phyloP scores from a whole-genome alignment of 768 basidiomycete genomes.

The Hygrocybe punicea region DNA sequence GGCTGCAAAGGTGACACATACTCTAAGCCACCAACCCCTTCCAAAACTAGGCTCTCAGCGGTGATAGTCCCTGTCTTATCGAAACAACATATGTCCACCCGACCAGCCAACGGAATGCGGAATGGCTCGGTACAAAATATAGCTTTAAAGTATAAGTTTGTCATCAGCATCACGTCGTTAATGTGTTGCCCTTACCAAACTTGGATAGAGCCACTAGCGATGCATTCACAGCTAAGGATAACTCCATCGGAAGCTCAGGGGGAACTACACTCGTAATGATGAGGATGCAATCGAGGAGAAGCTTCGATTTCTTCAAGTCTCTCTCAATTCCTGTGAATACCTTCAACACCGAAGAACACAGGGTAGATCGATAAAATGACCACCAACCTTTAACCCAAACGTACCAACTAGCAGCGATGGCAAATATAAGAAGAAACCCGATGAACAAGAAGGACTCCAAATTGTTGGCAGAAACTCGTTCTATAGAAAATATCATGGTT shows the following conservation, averaged over 20 bases:
- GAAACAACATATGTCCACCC: constrained; percentile 97
- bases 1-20: constrained; percentile 39
- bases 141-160: constrained; percentile 44
- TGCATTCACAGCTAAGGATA: constrained; percentile 93
- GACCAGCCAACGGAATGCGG: constrained; percentile 92
- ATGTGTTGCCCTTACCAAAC: constrained; percentile 59
- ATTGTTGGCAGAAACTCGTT: constrained; percentile 95
- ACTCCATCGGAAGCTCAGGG: constrained; percentile 97
- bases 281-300: constrained; percentile 90
- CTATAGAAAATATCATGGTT: constrained; percentile 98
- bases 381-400: constrained; percentile 89
- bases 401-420: constrained; percentile 96
- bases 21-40: constrained; percentile 91
- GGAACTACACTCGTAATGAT: constrained; percentile 98
- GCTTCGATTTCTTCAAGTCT: constrained; percentile 89
- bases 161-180: neutral
- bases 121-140: constrained; percentile 99
- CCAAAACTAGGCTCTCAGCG: constrained; percentile 89
- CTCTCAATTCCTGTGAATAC: constrained; percentile 71
- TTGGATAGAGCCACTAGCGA: constrained; percentile 91
- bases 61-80: constrained; percentile 99
- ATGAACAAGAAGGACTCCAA: constrained; percentile 95
- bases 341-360: neutral
- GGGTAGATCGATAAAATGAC: neutral
- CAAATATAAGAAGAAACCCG: constrained; percentile 95